A percentile compares a stretch with the other conserved stretches of the same genome.
phyloP scores from a whole-genome alignment of 148 eudicot species.

The Silene latifolia region DNA sequence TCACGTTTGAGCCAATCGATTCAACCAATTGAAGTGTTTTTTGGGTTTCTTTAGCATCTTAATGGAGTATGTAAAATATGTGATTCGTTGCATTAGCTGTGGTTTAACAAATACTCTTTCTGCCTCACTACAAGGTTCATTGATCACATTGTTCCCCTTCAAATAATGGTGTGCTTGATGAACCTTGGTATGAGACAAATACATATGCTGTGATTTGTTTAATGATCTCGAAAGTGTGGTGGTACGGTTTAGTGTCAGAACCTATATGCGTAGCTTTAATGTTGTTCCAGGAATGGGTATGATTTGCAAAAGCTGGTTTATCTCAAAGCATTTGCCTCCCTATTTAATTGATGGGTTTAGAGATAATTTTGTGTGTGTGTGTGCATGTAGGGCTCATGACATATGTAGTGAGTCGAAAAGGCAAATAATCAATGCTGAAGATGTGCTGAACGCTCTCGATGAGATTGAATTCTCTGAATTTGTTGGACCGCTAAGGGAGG shows the following conservation, averaged over 20 bases:
- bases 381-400: constrained; percentile 70
- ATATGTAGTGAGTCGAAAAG: constrained; percentile 78
- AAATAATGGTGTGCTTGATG: no score
- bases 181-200: no score
- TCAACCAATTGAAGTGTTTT: background rate
- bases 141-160: no score
- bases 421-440: constrained; percentile 82
- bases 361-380: background rate
- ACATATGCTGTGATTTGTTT: background rate
- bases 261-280: background rate
- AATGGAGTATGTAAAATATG: background rate
- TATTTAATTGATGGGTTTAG: constrained; percentile 9
- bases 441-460: constrained; percentile 79
- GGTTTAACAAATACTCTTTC: background rate
- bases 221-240: background rate
- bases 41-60: background rate
- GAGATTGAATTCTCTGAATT: constrained; percentile 86
- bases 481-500: constrained; percentile 56
- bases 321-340: background rate
- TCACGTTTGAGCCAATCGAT: background rate
- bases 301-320: background rate
- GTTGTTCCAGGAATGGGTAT: background rate
- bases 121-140: no score
- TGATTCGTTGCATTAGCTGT: background rate
- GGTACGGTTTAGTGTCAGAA: background rate